Percentiles rank a stretch among this genome's conserved stretches.
phyloP scores from a whole-genome alignment of 495 filamentous ascomycete species.

The Chaetomidium leptoderma region DNA sequence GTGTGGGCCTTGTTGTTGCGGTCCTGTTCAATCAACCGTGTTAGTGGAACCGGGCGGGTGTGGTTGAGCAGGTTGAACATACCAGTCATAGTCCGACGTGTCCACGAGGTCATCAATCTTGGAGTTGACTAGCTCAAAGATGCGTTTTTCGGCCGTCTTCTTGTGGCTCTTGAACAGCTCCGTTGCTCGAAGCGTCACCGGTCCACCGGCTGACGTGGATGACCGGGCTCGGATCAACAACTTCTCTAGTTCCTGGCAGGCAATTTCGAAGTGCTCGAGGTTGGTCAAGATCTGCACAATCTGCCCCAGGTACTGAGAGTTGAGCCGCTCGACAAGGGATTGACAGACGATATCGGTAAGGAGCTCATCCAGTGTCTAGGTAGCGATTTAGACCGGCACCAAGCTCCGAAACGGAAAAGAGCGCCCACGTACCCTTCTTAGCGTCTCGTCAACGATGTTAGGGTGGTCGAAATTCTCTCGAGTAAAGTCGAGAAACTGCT shows the following conservation, averaged over 20 bases:
- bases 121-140: slow-evolving; percentile 96
- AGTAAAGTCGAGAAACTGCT: slow-evolving; percentile 93
- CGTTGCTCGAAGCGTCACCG: slow-evolving; percentile 73
- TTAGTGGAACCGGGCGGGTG: neutral
- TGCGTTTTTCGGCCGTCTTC: slow-evolving; percentile 93
- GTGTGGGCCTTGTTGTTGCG: slow-evolving; percentile 55
- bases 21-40: slow-evolving; percentile 42
- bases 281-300: slow-evolving; percentile 99
- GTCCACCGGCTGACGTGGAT: slow-evolving; percentile 67
- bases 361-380: slow-evolving; percentile 72
- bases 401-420: too few species aligned
- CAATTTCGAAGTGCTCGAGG: slow-evolving; percentile 90
- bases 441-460: slow-evolving; percentile 79
- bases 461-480: slow-evolving; percentile 90
- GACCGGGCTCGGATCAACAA: slow-evolving; percentile 77
- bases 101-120: slow-evolving; percentile 98
- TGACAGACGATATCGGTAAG: slow-evolving; percentile 86
- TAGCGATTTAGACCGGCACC: slow-evolving; percentile 16
- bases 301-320: slow-evolving; percentile 89
- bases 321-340: slow-evolving; percentile 80
- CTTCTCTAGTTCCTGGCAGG: slow-evolving; percentile 80
- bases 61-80: slow-evolving; percentile 10
- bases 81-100: slow-evolving; percentile 95
- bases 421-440: slow-evolving; percentile 56
- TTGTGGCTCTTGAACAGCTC: slow-evolving; percentile 83